Percentiles rank a stretch among this genome's conserved stretches.
phyloP scores from a whole-genome alignment of 768 basidiomycete genomes.

The Austroboletus eburneus region DNA sequence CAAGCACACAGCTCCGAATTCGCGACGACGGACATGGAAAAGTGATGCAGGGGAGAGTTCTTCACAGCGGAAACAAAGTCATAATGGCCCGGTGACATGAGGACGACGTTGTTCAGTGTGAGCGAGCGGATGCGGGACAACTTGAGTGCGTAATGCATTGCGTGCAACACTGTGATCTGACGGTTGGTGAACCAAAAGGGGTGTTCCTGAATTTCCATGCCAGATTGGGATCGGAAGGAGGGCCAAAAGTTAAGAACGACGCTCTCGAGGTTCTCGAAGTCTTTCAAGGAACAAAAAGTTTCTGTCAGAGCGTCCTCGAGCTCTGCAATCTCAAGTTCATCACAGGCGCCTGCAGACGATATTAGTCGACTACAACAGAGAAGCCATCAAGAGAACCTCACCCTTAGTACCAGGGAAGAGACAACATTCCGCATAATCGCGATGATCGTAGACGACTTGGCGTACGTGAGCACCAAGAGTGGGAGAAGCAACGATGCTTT shows the following conservation, averaged over 20 bases:
- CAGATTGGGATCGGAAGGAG: conserved; percentile 23
- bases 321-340: conserved; percentile 29
- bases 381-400: neutral
- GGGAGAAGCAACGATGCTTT: conserved; percentile 20
- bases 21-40: conserved; percentile 29
- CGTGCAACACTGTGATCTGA: conserved; percentile 22
- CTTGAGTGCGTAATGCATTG: conserved; percentile 21
- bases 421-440: conserved; percentile 22
- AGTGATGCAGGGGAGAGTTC: conserved; percentile 26
- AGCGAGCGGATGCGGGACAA: conserved; percentile 21
- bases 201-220: conserved; percentile 22
- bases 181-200: conserved; percentile 32
- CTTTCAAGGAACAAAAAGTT: conserved; percentile 18
- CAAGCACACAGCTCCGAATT: conserved; percentile 28
- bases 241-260: conserved; percentile 31
- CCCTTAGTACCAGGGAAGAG: conserved; percentile 19
- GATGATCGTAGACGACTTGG: conserved; percentile 28
- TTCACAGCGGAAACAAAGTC: conserved; percentile 25
- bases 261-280: conserved; percentile 18
- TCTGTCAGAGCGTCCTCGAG: conserved; percentile 29
- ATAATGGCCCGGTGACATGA: conserved; percentile 24
- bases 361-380: neutral
- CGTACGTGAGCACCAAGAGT: conserved; percentile 22
- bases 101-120: conserved; percentile 22
- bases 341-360: conserved; percentile 13